Conservation (phyloP, 148 eudicot genomes). For the Chenopodium album region DNA sequence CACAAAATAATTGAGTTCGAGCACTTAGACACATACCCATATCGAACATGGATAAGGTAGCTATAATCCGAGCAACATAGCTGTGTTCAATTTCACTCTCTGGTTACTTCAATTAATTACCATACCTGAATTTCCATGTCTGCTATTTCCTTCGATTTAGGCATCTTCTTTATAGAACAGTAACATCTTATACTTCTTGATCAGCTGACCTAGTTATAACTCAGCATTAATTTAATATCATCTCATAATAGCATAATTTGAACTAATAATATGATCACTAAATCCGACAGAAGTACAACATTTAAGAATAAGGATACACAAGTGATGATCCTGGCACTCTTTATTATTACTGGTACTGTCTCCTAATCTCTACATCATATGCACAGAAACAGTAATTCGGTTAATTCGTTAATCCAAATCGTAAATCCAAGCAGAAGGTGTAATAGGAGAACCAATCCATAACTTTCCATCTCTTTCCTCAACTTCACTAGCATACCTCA, state of each 20-base stretch:
- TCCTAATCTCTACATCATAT: not conserved
- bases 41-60: too few species aligned
- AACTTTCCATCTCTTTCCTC: conserved; percentile 73
- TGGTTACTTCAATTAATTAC: too few species aligned
- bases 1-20: too few species aligned
- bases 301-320: not conserved
- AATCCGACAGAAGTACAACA: not conserved
- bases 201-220: not conserved
- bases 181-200: too few species aligned
- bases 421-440: conserved; percentile 61
- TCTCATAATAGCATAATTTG: not conserved
- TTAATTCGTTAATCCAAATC: conserved; percentile 30
- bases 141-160: too few species aligned
- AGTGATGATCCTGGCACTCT: not conserved
- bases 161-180: not conserved
- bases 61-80: too few species aligned
- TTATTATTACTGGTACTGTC: not conserved
- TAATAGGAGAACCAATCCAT: conserved; percentile 70
- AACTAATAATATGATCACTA: not conserved
- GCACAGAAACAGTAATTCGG: not conserved
- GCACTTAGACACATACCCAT: too few species aligned
- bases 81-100: too few species aligned
- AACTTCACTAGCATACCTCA: conserved; percentile 65
- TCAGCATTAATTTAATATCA: not conserved
- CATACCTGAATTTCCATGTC: too few species aligned